Base-by-base conservation (phyloP, 2,329 filamentous ascomycete genomes). In the Penicillium glabrum region DNA sequence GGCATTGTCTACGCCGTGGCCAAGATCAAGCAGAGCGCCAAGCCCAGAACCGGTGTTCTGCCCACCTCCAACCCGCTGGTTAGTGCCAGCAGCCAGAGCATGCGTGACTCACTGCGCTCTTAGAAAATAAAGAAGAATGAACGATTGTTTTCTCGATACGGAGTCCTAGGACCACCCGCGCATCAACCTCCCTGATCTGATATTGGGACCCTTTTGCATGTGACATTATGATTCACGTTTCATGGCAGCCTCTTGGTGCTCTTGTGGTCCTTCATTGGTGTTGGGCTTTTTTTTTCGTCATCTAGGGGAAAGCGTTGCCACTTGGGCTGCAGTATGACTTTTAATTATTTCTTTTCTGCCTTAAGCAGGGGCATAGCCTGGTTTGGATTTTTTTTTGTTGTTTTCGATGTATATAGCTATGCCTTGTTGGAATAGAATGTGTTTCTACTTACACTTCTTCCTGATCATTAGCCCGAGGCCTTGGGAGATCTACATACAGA, bases 31-130 rank as follows among this genome's bases (percentile, higher is more conserved):
- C 90, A 96, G 76, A 86, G 85, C 56, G 83, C 82, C 65, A 81
- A 85, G 68, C 81, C 82, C 43, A 88, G 88, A 77, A 86, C 83
- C 68, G 80, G 84, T 21, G 77, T 89, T 51, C 85, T 93, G 39
- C 91, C 89, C 2, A 83, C 83, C 23, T 82, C 78, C 46, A 83
- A 89, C 67, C 85, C 86, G 1, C 86, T 87, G 1, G 89, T 96
- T 79, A 97, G 93, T 75, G 91, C 93, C 24, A 97, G 93, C 80
- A 89, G 90, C 62, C 88, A 93, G 78, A 97, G 93, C 80, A 91
- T 88, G 83, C 86, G 90, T 69, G 93, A 98, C 75, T 89, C 89
- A 16, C 81, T 91, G 59, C 93, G 93, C 75, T 86, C 84, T 68
- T 88, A 76, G 71, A 57, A 24, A 26, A 24, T 39, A 39, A 41